phyloP scores from a whole-genome alignment of 75 land plant species.

The Cupressus sempervirens region DNA sequence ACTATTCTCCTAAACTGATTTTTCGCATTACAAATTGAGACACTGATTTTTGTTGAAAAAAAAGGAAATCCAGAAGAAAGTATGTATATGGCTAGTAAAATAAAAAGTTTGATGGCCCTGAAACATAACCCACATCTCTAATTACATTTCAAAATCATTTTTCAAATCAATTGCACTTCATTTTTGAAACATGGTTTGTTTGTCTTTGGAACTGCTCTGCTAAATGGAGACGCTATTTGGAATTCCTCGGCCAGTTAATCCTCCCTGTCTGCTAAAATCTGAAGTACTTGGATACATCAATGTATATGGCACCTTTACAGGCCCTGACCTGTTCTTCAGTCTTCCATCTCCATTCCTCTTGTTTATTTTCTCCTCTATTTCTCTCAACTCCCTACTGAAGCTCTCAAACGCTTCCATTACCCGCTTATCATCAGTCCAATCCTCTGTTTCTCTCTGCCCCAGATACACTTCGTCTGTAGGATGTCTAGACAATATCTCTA shows the following conservation, averaged over 20 bases:
- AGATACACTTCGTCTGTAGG: constrained; percentile 51
- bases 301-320: constrained; percentile 59
- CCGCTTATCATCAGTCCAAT: constrained; percentile 44
- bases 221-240: constrained; percentile 70
- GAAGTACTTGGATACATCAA: constrained; percentile 55
- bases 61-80: no score
- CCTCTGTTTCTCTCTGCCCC: constrained; percentile 35
- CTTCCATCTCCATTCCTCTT: constrained; percentile 28
- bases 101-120: no score
- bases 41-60: no score
- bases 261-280: constrained; percentile 26
- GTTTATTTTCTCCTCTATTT: constrained; percentile 36
- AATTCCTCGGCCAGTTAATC: constrained; percentile 55
- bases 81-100: no score
- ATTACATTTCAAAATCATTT: no score
- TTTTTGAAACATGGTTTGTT: not conserved
- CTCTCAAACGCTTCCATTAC: constrained; percentile 16
- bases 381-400: constrained; percentile 25
- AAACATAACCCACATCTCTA: no score
- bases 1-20: no score
- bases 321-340: constrained; percentile 57
- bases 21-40: no score
- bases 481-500: constrained; percentile 28
- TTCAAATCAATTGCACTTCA: no score
- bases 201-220: constrained; percentile 25